Conservation (phyloP, 2,329 filamentous ascomycete species). For the Leptographium galeiforme region DNA sequence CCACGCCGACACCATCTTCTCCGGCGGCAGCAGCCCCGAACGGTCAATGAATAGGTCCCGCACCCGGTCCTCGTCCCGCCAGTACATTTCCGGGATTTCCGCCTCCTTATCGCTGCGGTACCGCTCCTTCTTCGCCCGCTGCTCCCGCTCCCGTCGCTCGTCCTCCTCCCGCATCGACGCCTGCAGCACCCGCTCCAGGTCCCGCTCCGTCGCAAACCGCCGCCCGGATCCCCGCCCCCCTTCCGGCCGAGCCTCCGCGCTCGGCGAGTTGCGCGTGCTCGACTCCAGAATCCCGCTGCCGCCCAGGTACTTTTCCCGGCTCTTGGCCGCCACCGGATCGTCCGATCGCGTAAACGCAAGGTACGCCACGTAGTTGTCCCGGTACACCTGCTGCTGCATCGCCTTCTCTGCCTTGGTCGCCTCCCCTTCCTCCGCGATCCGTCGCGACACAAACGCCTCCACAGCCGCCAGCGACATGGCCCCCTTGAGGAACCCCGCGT, state of each 20-base stretch:
- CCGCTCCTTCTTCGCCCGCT: slow-evolving; percentile 50
- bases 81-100: slow-evolving; percentile 56
- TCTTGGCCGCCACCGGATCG: slow-evolving; percentile 40
- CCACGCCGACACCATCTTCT: slow-evolving; percentile 55
- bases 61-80: slow-evolving; percentile 45
- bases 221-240: slow-evolving; percentile 37
- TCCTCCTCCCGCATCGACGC: slow-evolving; percentile 60
- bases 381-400: slow-evolving; percentile 27
- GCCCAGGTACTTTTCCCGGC: slow-evolving; percentile 36
- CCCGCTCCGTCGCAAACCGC: slow-evolving; percentile 57
- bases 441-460: slow-evolving; percentile 30
- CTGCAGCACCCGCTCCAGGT: slow-evolving; percentile 58
- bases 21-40: slow-evolving; percentile 50
- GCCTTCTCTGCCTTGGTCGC: slow-evolving; percentile 25
- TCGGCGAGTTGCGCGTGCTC: slow-evolving; percentile 9
- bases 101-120: slow-evolving; percentile 68
- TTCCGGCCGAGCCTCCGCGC: slow-evolving; percentile 40
- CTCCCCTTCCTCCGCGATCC: slow-evolving; percentile 27
- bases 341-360: slow-evolving; percentile 42
- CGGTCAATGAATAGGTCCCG: slow-evolving; percentile 49
- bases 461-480: slow-evolving; percentile 26
- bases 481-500: slow-evolving; percentile 29
- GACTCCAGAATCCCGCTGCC: slow-evolving; percentile 20
- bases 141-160: slow-evolving; percentile 54
- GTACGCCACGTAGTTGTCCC: slow-evolving; percentile 35